Conservation (phyloP, 805 yeast species). For the Tetrapisispora fleetii region DNA sequence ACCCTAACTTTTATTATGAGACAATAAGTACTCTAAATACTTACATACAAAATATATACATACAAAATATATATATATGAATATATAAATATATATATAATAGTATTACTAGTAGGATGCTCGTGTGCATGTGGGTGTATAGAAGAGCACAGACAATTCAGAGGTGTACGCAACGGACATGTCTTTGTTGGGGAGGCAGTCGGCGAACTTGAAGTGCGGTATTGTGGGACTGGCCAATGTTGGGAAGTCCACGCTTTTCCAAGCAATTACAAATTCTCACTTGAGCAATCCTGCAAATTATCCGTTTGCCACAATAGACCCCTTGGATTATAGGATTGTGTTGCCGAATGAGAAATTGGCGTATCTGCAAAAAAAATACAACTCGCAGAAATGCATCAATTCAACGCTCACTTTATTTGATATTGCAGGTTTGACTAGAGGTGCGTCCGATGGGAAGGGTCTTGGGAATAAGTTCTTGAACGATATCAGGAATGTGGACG, state of each 20-base stretch:
- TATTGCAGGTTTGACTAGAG: slow-evolving; percentile 75
- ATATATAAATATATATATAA: background rate
- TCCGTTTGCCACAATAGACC: slow-evolving; percentile 88
- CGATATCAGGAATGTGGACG: slow-evolving; percentile 72
- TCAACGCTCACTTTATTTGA: slow-evolving; percentile 64
- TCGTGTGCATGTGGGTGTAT: too few species aligned
- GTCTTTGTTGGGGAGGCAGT: slow-evolving; percentile 68
- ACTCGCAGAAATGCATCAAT: slow-evolving; percentile 54
- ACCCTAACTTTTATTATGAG: too few species aligned
- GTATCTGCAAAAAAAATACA: slow-evolving; percentile 43
- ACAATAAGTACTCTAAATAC: too few species aligned
- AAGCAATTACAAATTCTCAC: slow-evolving; percentile 87
- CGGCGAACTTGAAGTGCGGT: slow-evolving; percentile 65
- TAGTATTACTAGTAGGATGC: too few species aligned
- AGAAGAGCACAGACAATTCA: too few species aligned
- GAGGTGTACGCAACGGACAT: background rate
- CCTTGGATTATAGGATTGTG: slow-evolving; percentile 65
- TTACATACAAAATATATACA: background rate
- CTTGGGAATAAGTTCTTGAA: slow-evolving; percentile 72
- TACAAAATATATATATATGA: background rate
- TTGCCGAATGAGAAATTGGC: slow-evolving; percentile 60
- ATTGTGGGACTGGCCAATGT: slow-evolving; percentile 92
- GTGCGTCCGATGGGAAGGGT: slow-evolving; percentile 79
- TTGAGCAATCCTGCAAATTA: slow-evolving; percentile 96
- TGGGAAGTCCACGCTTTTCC: slow-evolving; percentile 96